Evolutionary conservation across 192 early-diverging fungal genomes (phyloP), one percentile per base, ranked within the genome.

Genomic region (Oehlia diaphana): DNA sequence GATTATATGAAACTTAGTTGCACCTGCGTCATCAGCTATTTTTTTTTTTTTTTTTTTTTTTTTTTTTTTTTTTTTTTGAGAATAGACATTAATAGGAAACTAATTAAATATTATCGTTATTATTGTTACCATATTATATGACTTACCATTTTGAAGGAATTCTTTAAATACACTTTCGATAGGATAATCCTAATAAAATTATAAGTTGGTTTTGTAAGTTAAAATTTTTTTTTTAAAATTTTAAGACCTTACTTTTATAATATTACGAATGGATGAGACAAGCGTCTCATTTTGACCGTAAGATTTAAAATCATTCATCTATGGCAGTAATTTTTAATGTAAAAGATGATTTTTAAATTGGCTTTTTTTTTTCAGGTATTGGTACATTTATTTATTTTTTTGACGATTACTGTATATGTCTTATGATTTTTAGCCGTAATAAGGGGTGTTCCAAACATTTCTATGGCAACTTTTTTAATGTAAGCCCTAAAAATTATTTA

Each of bases 111-210:
- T n/a, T 47, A 37, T 72, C 26, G 26, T 26, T 42, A 42, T 42
- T 42, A 4, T 37, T 37, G 35, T 42, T 42, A 9, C 39, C 8
- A 8, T 42, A 8, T 42, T 42, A 42, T 42, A 8, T 0, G 39
- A 42, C 39, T 42, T 2, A 47, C 70, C 80, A 62, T 81, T 81
- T 62, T 81, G 80, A 68, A 81, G 80, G 28, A 71, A 81, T 63
- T 81, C 80, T 14, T 72, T 63, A 21, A 81, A 76, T 19, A 81
- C 44, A 8, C 68, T 67, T 1, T 74, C 67, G 2, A 31, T 23
- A 10, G 74, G 42, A 42, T 81, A 81, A 70, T 81, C 80, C 74
- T 75, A 75, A 13, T 12, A 75, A 33, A 26, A 49, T 26, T 0
- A 9, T 2, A 26, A 42, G 49, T 47, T 26, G 37, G 37, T 71